These are phyloP conservation scores for Polyporus arcularius DNA, from an alignment of 768 basidiomycete species.

Conservation along the genomic window DNA sequence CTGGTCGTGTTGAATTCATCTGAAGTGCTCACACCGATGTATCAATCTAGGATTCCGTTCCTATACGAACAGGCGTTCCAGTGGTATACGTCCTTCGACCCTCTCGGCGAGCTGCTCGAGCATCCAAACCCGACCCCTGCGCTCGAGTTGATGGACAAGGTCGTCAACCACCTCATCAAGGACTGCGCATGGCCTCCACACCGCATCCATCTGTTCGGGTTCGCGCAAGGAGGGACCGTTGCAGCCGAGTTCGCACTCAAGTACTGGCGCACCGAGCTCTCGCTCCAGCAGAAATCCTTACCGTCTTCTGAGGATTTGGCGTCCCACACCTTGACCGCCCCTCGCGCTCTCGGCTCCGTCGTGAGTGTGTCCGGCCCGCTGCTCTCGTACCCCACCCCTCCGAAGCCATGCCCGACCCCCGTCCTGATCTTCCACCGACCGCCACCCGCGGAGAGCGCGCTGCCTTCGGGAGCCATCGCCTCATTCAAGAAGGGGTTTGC, in stretches of 20 bases:
- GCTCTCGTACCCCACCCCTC: constrained; percentile 72
- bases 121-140: constrained; percentile 75
- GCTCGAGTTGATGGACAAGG: constrained; percentile 52
- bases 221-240: constrained; percentile 83
- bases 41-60: constrained; percentile 62
- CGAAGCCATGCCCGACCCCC: constrained; percentile 56
- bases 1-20: not conserved
- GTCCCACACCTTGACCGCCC: not conserved
- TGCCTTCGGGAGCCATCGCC: constrained; percentile 46
- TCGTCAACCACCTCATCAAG: constrained; percentile 56
- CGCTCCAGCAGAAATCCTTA: constrained; percentile 16
- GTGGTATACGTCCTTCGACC: constrained; percentile 85
- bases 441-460: constrained; percentile 43
- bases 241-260: constrained; percentile 66
- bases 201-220: constrained; percentile 86
- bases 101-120: constrained; percentile 68
- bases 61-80: constrained; percentile 79
- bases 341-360: constrained; percentile 60
- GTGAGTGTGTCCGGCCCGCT: constrained; percentile 72
- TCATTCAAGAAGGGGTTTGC: constrained; percentile 65
- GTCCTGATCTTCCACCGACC: constrained; percentile 60
- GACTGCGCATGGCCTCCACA: constrained; percentile 66
- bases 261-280: constrained; percentile 41
- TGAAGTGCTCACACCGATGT: not conserved
- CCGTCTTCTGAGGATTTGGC: not conserved